These are phyloP conservation scores for Fistulinella cinereoalba DNA, from an alignment of 1,284 basidiomycete species.

Conservation along the genomic window DNA sequence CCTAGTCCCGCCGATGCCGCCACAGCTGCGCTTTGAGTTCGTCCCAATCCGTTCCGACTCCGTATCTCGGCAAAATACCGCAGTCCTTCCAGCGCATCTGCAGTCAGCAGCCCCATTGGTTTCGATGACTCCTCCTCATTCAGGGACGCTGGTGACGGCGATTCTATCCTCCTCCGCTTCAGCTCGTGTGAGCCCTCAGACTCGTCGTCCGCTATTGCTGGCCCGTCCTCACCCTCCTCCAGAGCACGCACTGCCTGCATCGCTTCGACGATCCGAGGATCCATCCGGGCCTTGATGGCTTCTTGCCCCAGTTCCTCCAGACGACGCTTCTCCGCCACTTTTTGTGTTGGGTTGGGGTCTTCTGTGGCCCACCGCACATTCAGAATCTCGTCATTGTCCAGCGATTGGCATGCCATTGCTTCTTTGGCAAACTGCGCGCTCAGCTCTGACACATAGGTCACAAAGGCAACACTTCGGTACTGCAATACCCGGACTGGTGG, in stretches of 20 bases:
- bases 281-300: constrained; percentile 81
- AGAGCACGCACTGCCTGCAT: constrained; percentile 78
- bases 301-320: constrained; percentile 80
- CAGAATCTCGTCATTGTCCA: constrained; percentile 96
- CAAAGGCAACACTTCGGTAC: constrained; percentile 95
- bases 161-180: constrained; percentile 42
- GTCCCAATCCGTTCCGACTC: constrained; percentile 45
- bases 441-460: constrained; percentile 87
- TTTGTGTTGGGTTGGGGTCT: constrained; percentile 89
- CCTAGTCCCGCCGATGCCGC: constrained; percentile 46
- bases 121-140: constrained; percentile 22
- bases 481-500: constrained; percentile 82
- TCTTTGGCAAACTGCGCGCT: constrained; percentile 97
- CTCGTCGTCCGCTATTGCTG: constrained; percentile 30
- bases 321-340: constrained; percentile 78
- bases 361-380: constrained; percentile 98
- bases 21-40: constrained; percentile 9
- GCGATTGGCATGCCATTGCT: constrained; percentile 97
- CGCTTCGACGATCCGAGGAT: constrained; percentile 82
- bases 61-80: constrained; percentile 84
- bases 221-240: constrained; percentile 72
- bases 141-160: constrained; percentile 5
- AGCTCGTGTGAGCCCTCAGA: constrained; percentile 36
- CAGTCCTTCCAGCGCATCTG: constrained; percentile 81
- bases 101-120: constrained; percentile 61